Evolutionary conservation across 257 asterid genomes (phyloP), one percentile per base, ranked within the genome.

Genomic region (Rehmannia glutinosa): DNA sequence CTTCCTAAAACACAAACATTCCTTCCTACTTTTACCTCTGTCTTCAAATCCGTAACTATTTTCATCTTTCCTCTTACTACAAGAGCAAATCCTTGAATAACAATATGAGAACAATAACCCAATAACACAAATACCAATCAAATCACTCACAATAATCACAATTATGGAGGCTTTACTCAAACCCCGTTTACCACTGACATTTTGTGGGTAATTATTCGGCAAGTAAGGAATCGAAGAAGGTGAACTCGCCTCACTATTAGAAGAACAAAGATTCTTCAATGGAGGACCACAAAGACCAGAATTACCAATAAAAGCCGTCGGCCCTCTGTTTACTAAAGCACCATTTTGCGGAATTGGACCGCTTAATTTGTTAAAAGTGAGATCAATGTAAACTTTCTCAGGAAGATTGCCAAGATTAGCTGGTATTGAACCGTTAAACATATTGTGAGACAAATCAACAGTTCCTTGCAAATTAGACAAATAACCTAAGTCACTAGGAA

Each of bases 311-410:
- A 93, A 93, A 12, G 99, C 99, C 2, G 99, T 93, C 16, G 99
- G 99, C 19, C 99, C 99, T 78, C 96, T 70, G 25, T 86, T 93
- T 11, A 86, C 73, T 15, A 93, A 62, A 75, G 99, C 92, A 41
- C 99, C 99, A 64, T 70, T 88, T 81, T 93, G 96, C 19, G 99
- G 99, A 66, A 93, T 86, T 43, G 97, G 90, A 19, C 99, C 99
- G 21, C 76, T 83, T 54, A 93, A 72, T 8, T 82, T 78, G 73
- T 93, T 93, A 39, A 77, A 69, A 4, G 95, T 88, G 8, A 93
- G 83, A 78, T 93, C 99, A 68, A 93, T 88, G 72, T 91, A 90
- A 68, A 93, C 96, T 66, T 88, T 90, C 80, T 88, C 97, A 6
- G 96, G 97, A 1, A 93, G 90, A 71, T 85, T 78, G 38, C 96